Conservation (phyloP, 2,329 filamentous ascomycete genomes). For the Ustilaginoidea virens region DNA sequence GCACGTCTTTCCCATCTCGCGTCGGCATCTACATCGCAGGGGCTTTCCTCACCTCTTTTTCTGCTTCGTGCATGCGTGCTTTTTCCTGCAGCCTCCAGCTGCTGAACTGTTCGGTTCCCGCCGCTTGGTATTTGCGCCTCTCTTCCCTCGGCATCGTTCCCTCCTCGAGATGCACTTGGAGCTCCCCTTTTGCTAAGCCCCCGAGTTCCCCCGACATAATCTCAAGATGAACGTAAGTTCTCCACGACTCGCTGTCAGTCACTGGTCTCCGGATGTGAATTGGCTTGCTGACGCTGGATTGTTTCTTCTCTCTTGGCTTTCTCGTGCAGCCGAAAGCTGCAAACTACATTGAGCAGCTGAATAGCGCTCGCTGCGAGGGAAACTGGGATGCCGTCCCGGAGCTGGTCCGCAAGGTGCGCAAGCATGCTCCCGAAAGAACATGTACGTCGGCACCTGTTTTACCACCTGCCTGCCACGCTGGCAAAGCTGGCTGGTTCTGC, state of each 20-base stretch:
- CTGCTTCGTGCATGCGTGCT: too few relatives aligned
- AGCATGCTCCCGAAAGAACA: conserved; percentile 73
- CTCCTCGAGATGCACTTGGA: conserved; percentile 8
- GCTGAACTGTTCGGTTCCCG: too few relatives aligned
- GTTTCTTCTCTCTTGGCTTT: too few relatives aligned
- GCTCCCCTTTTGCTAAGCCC: conserved; percentile 9
- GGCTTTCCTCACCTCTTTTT: too few relatives aligned
- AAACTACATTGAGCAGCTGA: conserved; percentile 68
- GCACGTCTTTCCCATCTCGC: too few relatives aligned
- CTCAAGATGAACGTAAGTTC: conserved; percentile 22
- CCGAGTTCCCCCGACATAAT: conserved; percentile 12
- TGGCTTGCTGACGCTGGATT: too few relatives aligned
- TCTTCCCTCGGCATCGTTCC: background rate
- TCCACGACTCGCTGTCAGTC: background rate
- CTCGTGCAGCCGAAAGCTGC: conserved; percentile 52
- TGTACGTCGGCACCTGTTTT: too few relatives aligned
- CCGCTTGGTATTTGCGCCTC: too few relatives aligned
- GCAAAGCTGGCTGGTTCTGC: background rate
- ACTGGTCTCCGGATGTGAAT: too few relatives aligned
- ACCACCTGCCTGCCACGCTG: too few relatives aligned
- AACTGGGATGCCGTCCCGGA: conserved; percentile 80
- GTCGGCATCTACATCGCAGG: too few relatives aligned
- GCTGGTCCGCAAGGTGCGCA: conserved; percentile 80
- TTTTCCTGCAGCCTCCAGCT: too few relatives aligned
- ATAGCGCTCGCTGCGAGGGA: conserved; percentile 74